Base-by-base conservation (phyloP, 1,284 basidiomycete species). In the Heterobasidion parviporum region DNA sequence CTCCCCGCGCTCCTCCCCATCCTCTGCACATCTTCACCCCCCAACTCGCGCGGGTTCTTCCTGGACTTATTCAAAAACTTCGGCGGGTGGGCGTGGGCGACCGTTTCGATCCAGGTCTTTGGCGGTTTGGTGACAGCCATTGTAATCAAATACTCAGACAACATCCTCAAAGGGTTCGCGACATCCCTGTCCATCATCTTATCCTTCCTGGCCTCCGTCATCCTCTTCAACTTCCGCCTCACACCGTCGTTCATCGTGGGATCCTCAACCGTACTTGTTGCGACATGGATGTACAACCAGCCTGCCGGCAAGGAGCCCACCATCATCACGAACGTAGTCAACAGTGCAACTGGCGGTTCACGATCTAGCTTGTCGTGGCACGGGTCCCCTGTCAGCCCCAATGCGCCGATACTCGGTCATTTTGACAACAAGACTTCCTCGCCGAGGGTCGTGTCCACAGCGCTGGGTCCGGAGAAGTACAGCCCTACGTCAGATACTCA, bases 141-240 rank as follows among this genome's bases (percentile, higher is more conserved):
- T 8, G 89, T 92, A 55, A 92, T 92, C 78, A 92, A 91, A 71
- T 90, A 92, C 67, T 86, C 89, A 58, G 91, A 93, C 71, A 94
- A 94, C 70, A 93, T 94, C 66, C 76, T 92, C 67, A 96, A 97
- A 71, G 93, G 95, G 32, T 99, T 98, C 65, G 96, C 96, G 8
- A 98, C 95, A 0, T 91, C 87, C 60, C 80, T 98, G 55, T 89
- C 87, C 60, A 98, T 99, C 73, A 83, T 98, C 57, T 75, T 99
- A 53, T 94, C 93, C 48, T 98, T 95, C 79, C 81, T 95, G 58
- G 92, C 94, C 3, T 92, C 89, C 46, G 92, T 98, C 59, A 82
- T 82, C 18, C 81, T 98, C 38, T 98, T 98, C 77, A 79, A 89
- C 66, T 95, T 95, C 70, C 78, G 79, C 33, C 88, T 98, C 67